Conservation (phyloP, 495 filamentous ascomycete genomes). For the Barbatosphaeria neglecta region DNA sequence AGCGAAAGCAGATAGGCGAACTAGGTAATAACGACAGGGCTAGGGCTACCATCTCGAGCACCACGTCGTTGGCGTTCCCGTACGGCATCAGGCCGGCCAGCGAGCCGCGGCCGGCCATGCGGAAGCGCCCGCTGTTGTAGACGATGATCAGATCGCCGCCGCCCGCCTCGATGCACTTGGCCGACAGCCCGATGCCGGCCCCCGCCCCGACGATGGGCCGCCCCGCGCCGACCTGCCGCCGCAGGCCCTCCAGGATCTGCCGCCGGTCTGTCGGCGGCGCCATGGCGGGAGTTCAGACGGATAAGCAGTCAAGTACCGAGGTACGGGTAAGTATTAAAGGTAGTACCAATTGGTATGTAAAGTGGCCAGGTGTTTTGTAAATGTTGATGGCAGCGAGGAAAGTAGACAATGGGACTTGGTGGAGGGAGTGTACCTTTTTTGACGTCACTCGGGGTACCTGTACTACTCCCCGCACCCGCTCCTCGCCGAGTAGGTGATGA, state of each 20-base stretch:
- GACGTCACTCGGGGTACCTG: not conserved
- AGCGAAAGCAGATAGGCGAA: not conserved
- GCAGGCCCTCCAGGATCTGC: conserved; percentile 45
- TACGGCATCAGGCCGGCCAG: conserved; percentile 64
- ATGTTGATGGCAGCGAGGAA: no score
- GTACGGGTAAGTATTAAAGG: no score
- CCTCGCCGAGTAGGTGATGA: not conserved
- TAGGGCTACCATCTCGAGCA: conserved; percentile 49
- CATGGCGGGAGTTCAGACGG: conserved; percentile 8
- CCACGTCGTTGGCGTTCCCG: conserved; percentile 58
- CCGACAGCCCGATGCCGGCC: conserved; percentile 61
- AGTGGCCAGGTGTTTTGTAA: no score
- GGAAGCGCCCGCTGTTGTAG: conserved; percentile 63
- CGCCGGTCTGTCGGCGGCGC: conserved; percentile 31
- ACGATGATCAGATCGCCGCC: conserved; percentile 58
- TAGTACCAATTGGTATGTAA: no score
- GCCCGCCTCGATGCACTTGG: conserved; percentile 56
- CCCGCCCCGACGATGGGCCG: conserved; percentile 54
- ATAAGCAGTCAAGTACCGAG: no score
- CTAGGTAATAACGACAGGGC: not conserved
- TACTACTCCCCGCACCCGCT: not conserved
- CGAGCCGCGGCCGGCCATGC: conserved; percentile 60
- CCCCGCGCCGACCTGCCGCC: conserved; percentile 37
- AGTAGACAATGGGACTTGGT: no score
- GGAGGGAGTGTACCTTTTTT: not conserved